Conservation (phyloP, 2,329 filamentous ascomycete species). For the Diaporthe citriasiana region DNA sequence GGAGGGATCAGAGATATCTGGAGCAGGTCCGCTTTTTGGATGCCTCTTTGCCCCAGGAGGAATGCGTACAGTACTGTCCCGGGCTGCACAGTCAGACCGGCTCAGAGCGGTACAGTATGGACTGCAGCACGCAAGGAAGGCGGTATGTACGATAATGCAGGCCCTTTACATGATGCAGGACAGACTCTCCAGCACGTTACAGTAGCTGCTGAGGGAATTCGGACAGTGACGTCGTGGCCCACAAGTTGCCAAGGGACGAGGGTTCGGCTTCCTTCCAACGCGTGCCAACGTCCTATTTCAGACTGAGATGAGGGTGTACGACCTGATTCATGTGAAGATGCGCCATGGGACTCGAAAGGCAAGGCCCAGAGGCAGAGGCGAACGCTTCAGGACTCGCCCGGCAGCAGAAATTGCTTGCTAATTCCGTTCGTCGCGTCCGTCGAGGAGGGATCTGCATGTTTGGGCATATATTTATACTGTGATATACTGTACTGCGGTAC, state of each 20-base stretch:
- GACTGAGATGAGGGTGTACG: slow-evolving; percentile 15
- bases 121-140: slow-evolving; percentile 19
- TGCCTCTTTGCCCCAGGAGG: slow-evolving; percentile 11
- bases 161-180: slow-evolving; percentile 15
- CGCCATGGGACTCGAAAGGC: background rate
- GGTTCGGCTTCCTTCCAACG: background rate
- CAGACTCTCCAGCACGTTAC: slow-evolving; percentile 2
- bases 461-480: background rate
- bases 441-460: slow-evolving; percentile 10
- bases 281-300: background rate
- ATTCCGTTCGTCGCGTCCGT: slow-evolving; percentile 1
- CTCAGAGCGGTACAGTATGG: background rate
- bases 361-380: background rate
- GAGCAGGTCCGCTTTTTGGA: slow-evolving; percentile 18
- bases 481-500: background rate
- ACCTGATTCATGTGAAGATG: slow-evolving; percentile 33
- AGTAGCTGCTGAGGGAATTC: slow-evolving; percentile 25
- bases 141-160: slow-evolving; percentile 30
- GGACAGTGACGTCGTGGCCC: slow-evolving; percentile 33
- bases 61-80: slow-evolving; percentile 22
- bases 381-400: slow-evolving; percentile 1
- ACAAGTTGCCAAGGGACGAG: slow-evolving; percentile 25
- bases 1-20: background rate
- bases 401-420: slow-evolving; percentile 18
- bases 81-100: slow-evolving; percentile 15